Percentiles rank a stretch among this genome's conserved stretches.
Conservation (phyloP, 169 alveolate genomes). For the Plasmodium reichenowi region DNA sequence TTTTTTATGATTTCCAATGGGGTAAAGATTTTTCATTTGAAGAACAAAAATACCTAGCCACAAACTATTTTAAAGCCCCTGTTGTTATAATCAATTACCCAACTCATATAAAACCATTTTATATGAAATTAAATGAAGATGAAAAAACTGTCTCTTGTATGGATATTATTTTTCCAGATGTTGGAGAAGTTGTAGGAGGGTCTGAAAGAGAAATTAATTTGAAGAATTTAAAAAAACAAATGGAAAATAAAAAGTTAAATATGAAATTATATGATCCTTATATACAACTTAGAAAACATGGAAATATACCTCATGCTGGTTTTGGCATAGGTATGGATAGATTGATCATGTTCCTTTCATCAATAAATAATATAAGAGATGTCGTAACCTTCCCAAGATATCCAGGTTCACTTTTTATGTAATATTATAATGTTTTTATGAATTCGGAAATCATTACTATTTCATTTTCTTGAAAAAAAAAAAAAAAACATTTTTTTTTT, state of each 20-base stretch:
- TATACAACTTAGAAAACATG: constrained; percentile 94
- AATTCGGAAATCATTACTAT: background rate
- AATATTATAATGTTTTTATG: background rate
- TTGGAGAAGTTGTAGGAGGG: constrained; percentile 98
- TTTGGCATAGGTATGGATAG: constrained; percentile 99
- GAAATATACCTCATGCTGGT: constrained; percentile 98
- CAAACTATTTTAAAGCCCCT: constrained; percentile 87
- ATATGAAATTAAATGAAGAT: constrained; percentile 93
- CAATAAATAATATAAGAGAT: constrained; percentile 98
- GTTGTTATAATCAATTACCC: constrained; percentile 91
- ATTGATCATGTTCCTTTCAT: constrained; percentile 96
- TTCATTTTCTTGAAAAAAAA: background rate
- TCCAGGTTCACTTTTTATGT: constrained; percentile 77
- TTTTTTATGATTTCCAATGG: constrained; percentile 88
- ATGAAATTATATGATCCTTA: constrained; percentile 90
- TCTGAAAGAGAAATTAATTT: constrained; percentile 93
- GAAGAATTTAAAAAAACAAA: constrained; percentile 77
- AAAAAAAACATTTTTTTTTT: background rate
- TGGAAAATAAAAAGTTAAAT: constrained; percentile 87
- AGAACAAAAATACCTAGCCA: constrained; percentile 87
- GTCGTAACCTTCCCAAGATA: constrained; percentile 98
- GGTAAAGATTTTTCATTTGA: constrained; percentile 82
- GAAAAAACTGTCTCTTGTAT: constrained; percentile 96
- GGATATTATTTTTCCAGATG: constrained; percentile 96
- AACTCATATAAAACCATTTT: constrained; percentile 92